Evolutionary conservation across 1,139 yeast species (phyloP).

Genomic region (Taiozyma sp.): DNA sequence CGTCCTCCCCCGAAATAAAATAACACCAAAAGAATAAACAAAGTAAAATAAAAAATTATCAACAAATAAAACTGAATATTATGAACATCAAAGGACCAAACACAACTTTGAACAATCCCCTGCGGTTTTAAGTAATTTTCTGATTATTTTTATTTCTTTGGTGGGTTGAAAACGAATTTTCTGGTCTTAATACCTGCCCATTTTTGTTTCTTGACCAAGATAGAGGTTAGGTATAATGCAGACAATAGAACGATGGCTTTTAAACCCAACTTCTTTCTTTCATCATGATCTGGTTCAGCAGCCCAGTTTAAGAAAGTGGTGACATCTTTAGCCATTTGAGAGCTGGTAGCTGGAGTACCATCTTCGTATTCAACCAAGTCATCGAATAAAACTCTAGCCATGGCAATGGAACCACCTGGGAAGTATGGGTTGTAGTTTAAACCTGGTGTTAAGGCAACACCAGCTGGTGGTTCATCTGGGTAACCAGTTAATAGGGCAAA

Average conservation of each 20-base stretch:
- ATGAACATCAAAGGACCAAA: background rate
- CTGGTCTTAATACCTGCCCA: slow-evolving; percentile 96
- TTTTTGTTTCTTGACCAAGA: slow-evolving; percentile 97
- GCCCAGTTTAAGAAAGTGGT: slow-evolving; percentile 97
- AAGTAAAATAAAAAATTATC: background rate
- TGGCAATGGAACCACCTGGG: slow-evolving; percentile 99
- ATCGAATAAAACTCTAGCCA: slow-evolving; percentile 97
- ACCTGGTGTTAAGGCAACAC: slow-evolving; percentile 89
- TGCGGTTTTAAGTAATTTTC: background rate
- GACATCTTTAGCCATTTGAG: slow-evolving; percentile 99
- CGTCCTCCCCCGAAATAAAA: background rate
- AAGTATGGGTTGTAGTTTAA: slow-evolving; percentile 98
- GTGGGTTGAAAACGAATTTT: slow-evolving; percentile 91
- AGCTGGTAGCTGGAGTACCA: slow-evolving; percentile 97
- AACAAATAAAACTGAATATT: background rate
- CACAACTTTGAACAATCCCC: background rate
- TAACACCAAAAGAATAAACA: background rate
- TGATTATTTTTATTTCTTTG: slow-evolving; percentile 40
- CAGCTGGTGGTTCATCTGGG: slow-evolving; percentile 99
- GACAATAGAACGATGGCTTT: slow-evolving; percentile 83
- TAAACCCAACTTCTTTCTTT: slow-evolving; percentile 94
- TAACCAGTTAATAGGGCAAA: slow-evolving; percentile 95
- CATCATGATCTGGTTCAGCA: slow-evolving; percentile 98
- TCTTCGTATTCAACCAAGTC: slow-evolving; percentile 97
- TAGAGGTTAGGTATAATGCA: slow-evolving; percentile 71